Evolutionary conservation across 768 basidiomycete genomes (phyloP).

Genomic region (Boletus sp.): DNA sequence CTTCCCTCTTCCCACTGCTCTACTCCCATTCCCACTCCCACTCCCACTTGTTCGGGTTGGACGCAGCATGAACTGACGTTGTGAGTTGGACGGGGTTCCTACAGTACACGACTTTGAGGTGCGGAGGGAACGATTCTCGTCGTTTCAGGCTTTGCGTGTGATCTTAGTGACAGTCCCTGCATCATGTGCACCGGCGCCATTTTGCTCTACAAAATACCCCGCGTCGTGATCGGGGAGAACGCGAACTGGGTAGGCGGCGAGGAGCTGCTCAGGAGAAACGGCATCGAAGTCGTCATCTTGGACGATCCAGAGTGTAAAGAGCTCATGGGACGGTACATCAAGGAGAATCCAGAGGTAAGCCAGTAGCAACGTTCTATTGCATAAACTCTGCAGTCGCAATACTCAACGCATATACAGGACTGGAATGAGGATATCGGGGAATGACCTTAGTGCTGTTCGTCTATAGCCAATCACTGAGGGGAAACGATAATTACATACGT

Average conservation of each 20-base stretch:
- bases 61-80: background rate
- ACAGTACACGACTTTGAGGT: constrained; percentile 41
- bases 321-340: constrained; percentile 56
- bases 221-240: constrained; percentile 67
- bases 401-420: constrained; percentile 33
- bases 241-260: constrained; percentile 52
- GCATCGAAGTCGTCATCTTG: constrained; percentile 52
- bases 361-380: constrained; percentile 4
- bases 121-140: background rate
- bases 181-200: constrained; percentile 65
- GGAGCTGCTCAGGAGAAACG: constrained; percentile 46
- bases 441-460: constrained; percentile 7
- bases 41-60: background rate
- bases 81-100: background rate
- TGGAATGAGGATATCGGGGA: constrained; percentile 67
- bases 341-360: constrained; percentile 50
- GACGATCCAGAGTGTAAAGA: constrained; percentile 49
- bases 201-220: constrained; percentile 59
- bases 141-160: background rate
- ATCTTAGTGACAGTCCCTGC: constrained; percentile 42
- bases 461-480: constrained; percentile 4
- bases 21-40: too few relatives aligned
- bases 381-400: background rate
- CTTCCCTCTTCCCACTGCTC: background rate
- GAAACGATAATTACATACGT: background rate